A percentile compares a stretch with the other conserved stretches of the same genome.
phyloP scores from a whole-genome alignment of 2,329 filamentous ascomycete species.

The Aspergillus alliaceus region DNA sequence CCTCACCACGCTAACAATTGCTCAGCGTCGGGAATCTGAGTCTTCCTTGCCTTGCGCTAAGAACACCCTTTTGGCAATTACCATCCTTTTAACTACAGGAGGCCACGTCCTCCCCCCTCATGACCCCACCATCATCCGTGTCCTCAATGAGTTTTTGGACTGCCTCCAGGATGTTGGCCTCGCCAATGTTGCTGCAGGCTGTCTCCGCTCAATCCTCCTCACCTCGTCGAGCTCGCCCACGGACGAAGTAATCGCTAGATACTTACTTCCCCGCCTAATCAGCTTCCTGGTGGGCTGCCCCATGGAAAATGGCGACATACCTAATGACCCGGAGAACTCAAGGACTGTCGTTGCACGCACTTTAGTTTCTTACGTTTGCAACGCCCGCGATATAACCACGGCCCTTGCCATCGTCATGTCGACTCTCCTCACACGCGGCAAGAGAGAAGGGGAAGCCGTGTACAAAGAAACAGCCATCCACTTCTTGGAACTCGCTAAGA shows the following conservation, averaged over 20 bases:
- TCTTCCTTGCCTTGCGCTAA: constrained; percentile 85
- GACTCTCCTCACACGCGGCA: constrained; percentile 70
- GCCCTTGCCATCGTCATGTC: constrained; percentile 78
- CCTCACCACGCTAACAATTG: constrained; percentile 63
- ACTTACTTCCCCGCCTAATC: constrained; percentile 73
- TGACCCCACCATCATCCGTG: constrained; percentile 72
- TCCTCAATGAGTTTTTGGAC: constrained; percentile 79
- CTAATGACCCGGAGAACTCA: constrained; percentile 70
- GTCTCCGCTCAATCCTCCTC: constrained; percentile 80
- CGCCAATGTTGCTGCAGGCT: constrained; percentile 86
- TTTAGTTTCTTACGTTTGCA: constrained; percentile 68
- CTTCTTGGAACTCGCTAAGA: constrained; percentile 77
- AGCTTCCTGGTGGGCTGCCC: constrained; percentile 63
- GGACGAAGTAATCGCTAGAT: constrained; percentile 71
- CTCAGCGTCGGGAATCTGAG: constrained; percentile 57
- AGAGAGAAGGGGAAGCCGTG: constrained; percentile 57
- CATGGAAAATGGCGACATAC: constrained; percentile 59
- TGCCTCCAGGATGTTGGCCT: constrained; percentile 64
- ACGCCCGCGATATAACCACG: constrained; percentile 35
- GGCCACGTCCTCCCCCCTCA: constrained; percentile 70
- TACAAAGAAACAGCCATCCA: constrained; percentile 74
- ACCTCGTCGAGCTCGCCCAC: constrained; percentile 59
- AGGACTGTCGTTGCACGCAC: constrained; percentile 71
- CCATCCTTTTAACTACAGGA: constrained; percentile 82
- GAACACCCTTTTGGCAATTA: constrained; percentile 84